Evolutionary conservation across 345 rosid genomes (phyloP), one percentile per base, ranked within the genome.

Genomic region (Corchorus olitorius): DNA sequence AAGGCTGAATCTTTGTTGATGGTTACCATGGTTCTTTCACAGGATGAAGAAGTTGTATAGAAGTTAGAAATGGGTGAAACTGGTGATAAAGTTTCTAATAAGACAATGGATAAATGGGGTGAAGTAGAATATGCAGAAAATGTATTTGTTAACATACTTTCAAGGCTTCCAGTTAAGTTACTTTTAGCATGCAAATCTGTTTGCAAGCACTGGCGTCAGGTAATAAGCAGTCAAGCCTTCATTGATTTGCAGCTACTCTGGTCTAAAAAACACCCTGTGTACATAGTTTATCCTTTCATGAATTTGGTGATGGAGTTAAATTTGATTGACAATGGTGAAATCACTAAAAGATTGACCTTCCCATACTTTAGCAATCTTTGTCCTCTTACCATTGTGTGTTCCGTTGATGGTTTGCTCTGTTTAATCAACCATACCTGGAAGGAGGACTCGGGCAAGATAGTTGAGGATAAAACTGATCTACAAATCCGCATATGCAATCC

Each of bases 401-500:
- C 76, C 15, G 43, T 59, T 27, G 66, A 73, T 73, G 76, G 76
- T 73, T 45, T 73, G 50, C 65, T 73, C 9, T 73, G 65, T 60
- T 59, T 66, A 45, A 59, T 73, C 22, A 73, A 19, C 12, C 67
- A 78, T 72, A 59, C 65, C 5, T 8, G 52, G 22, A 65, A 59
- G 39, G 27, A 52, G 63, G 60, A 50, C 7, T 56, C 64, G 13
- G 19, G 6, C 22, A 73, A 7, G 20, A 45, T 59, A 15, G 66
- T 41, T 22, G 65, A 59, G 7, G 76, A 73, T 73, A 53, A 19
- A 59, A 59, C 19, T 4, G 79, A 81, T 68, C 65, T 81, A 78
- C 79, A 84, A 68, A 79, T 84, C 49, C 62, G 83, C 60, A 77
- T 84, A 39, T 74, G 83, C 64, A 81, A 84, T 75, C 85, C 83